phyloP scores from a whole-genome alignment of 257 asterid genomes.

The Nicotiana noctiflora region DNA sequence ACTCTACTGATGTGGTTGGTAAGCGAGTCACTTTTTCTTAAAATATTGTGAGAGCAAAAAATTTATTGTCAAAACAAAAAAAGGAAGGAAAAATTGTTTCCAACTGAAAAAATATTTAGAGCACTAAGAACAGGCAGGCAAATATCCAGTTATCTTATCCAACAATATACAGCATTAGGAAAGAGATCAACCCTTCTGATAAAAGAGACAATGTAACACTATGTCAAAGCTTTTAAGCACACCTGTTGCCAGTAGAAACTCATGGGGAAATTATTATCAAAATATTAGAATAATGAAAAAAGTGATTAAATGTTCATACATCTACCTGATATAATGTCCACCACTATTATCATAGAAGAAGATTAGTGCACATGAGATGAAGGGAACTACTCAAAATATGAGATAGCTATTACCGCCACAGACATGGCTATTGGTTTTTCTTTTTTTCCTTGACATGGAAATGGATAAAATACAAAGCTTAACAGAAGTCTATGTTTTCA shows the following conservation, averaged over 20 bases:
- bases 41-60: background rate
- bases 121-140: background rate
- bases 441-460: background rate
- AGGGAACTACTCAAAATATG: background rate
- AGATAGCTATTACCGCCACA: background rate
- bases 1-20: background rate
- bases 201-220: slow-evolving; percentile 11
- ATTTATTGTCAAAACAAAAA: background rate
- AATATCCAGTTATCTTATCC: background rate
- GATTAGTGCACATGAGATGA: background rate
- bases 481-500: background rate
- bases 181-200: background rate
- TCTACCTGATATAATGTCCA: background rate
- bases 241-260: slow-evolving; percentile 98
- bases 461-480: background rate
- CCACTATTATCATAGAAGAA: background rate
- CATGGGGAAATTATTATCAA: slow-evolving; percentile 43
- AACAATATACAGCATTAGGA: background rate
- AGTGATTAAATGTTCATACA: background rate
- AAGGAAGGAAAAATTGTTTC: background rate
- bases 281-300: background rate
- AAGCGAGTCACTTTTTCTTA: background rate
- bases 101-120: background rate
- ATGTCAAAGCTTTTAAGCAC: slow-evolving; percentile 14
- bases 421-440: slow-evolving; percentile 4